Evolutionary conservation across 139 green algal species (phyloP), one percentile per base, ranked within the genome.

Genomic region (Chlorella vulgaris): DNA sequence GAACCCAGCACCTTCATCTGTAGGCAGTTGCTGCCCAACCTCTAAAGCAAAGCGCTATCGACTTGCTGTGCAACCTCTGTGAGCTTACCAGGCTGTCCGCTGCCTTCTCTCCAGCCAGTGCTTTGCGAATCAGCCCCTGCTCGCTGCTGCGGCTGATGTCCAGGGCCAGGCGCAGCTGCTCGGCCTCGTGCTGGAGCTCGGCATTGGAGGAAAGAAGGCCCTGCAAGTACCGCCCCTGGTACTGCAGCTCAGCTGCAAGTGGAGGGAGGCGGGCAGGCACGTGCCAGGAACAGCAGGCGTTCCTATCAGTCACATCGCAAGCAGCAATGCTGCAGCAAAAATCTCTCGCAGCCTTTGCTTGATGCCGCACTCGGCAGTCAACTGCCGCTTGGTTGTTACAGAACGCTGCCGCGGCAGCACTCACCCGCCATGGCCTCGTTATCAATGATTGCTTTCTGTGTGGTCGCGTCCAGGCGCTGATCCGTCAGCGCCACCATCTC

Each of bases 381-480:
- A n/a, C n/a, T n/a, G n/a, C n/a, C n/a, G n/a, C n/a, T n/a, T n/a
- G n/a, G n/a, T n/a, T n/a, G n/a, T n/a, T n/a, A n/a, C n/a, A n/a
- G n/a, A n/a, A n/a, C n/a, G n/a, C n/a, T n/a, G n/a, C n/a, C n/a
- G n/a, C n/a, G n/a, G n/a, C n/a, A n/a, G 61, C 40, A 96, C 87
- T 94, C 91, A 40, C 88, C 89, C 19, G 70, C 86, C 91, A 97
- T 95, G 77, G 93, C 88, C 86, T 96, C 90, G 78, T 97, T 96
- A 76, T 95, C 91, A 69, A 94, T 88, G 67, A 97, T 94, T 42
- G 92, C 94, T 33, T 91, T 87, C 91, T 96, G 94, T 39, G 91
- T 95, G 40, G 91, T 94, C 74, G 89, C 90, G 82, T 97, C 92
- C 58, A 97, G 88, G 84, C 95, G 93, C 78, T 95, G 91, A 88